Evolutionary conservation across 139 green algal genomes (phyloP).

Genomic region (Pedinophyceae sp.): DNA sequence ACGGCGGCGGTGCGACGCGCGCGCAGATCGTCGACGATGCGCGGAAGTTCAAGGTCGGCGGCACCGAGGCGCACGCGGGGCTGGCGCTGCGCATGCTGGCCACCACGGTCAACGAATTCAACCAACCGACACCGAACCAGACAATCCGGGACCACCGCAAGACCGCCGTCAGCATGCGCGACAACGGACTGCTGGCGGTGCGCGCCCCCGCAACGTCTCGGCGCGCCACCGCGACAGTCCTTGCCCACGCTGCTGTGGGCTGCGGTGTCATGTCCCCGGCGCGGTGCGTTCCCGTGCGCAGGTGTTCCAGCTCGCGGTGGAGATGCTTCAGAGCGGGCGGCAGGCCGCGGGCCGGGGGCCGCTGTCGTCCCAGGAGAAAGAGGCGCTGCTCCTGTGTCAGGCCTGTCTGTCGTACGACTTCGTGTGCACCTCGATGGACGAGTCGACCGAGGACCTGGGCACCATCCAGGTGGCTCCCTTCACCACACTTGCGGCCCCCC

Average conservation of each 20-base stretch:
- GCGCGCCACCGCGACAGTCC: no score
- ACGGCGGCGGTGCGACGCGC: no score
- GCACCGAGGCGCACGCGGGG: constrained; percentile 12
- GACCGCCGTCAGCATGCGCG: constrained; percentile 36
- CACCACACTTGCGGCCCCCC: no score
- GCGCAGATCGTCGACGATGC: constrained; percentile 82
- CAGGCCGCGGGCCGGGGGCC: not conserved
- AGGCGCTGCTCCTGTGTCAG: constrained; percentile 38
- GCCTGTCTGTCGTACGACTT: constrained; percentile 94
- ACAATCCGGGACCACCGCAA: constrained; percentile 89
- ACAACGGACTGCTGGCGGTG: constrained; percentile 25
- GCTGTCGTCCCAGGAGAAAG: not conserved
- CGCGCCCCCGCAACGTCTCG: no score
- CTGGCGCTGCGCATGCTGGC: constrained; percentile 79
- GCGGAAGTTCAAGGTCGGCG: constrained; percentile 38
- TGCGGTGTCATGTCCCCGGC: no score
- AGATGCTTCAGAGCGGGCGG: constrained; percentile 33
- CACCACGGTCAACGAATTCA: constrained; percentile 81
- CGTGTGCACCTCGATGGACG: constrained; percentile 89
- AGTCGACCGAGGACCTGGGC: constrained; percentile 80
- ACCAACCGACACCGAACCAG: constrained; percentile 60
- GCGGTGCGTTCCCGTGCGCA: constrained; percentile 17
- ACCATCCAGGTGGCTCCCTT: constrained; percentile 77
- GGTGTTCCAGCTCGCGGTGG: constrained; percentile 53
- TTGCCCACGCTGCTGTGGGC: no score